Evolutionary conservation across 257 asterid species (phyloP).

Genomic region (Capsicum rhomboideum): DNA sequence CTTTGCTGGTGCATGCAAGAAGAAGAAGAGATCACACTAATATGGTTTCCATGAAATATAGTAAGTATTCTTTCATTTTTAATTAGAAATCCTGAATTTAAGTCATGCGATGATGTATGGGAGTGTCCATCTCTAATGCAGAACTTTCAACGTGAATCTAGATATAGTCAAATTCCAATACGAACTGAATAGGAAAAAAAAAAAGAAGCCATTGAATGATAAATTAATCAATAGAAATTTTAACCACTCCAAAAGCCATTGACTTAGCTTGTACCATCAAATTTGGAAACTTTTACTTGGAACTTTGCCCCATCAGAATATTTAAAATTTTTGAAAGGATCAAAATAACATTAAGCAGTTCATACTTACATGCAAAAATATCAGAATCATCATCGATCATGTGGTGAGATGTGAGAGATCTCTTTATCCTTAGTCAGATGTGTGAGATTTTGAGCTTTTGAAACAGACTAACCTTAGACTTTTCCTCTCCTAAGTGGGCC

Average conservation of each 20-base stretch:
- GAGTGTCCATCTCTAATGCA: no score
- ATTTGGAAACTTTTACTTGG: background rate
- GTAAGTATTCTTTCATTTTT: no score
- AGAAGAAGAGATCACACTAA: no score
- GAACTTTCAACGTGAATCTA: no score
- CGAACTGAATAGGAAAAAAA: no score
- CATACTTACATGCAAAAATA: background rate
- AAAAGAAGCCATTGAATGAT: no score
- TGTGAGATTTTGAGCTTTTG: no score
- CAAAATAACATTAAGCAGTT: background rate
- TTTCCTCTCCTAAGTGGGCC: background rate
- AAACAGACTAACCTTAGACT: no score
- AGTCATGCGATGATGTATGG: no score
- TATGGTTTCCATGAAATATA: background rate
- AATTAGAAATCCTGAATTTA: no score
- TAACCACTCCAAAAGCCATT: background rate
- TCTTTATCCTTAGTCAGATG: no score
- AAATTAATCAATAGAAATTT: background rate
- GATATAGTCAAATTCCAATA: no score
- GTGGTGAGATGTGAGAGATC: accelerated
- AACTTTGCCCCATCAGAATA: background rate
- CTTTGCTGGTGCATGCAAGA: background rate
- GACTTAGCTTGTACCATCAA: background rate
- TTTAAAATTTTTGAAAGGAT: background rate
- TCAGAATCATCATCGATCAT: background rate